These are phyloP conservation scores for Pugionium dolabratum DNA, from an alignment of 345 rosid species.

Conservation along the genomic window DNA sequence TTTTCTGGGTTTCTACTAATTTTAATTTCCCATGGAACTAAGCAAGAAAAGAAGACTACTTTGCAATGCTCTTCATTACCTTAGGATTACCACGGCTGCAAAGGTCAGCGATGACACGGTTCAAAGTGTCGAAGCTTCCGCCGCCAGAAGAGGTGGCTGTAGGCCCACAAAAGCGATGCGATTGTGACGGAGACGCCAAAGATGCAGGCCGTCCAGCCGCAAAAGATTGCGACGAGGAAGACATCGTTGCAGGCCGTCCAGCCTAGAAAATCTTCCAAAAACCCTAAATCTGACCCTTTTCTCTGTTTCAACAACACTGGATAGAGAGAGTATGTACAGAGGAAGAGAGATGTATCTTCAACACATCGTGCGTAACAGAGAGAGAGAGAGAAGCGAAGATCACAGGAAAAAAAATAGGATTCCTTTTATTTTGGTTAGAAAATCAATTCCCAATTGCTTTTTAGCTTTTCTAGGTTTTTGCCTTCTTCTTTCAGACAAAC, in stretches of 20 bases:
- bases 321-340: slow-evolving; percentile 40
- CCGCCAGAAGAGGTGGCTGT: slow-evolving; percentile 53
- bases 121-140: slow-evolving; percentile 72
- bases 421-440: not conserved
- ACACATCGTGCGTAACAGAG: slow-evolving; percentile 22
- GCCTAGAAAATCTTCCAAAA: slow-evolving; percentile 27
- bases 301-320: slow-evolving; percentile 19
- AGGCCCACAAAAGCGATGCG: slow-evolving; percentile 56
- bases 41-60: slow-evolving; percentile 15
- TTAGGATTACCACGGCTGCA: slow-evolving; percentile 74
- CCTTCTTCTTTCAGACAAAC: slow-evolving; percentile 21
- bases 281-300: slow-evolving; percentile 40
- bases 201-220: slow-evolving; percentile 44
- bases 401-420: slow-evolving; percentile 26
- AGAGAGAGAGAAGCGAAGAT: slow-evolving; percentile 35
- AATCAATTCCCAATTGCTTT: slow-evolving; percentile 8
- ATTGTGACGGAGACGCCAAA: slow-evolving; percentile 65
- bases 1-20: slow-evolving; percentile 18
- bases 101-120: slow-evolving; percentile 81
- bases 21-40: not conserved
- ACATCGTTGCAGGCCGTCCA: slow-evolving; percentile 45
- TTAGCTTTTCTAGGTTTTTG: slow-evolving; percentile 17
- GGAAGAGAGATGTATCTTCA: slow-evolving; percentile 31
- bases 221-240: slow-evolving; percentile 60
- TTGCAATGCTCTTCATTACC: slow-evolving; percentile 43